These are phyloP conservation scores for Misopates orontium DNA, from an alignment of 257 asterid genomes.

Conservation along the genomic window DNA sequence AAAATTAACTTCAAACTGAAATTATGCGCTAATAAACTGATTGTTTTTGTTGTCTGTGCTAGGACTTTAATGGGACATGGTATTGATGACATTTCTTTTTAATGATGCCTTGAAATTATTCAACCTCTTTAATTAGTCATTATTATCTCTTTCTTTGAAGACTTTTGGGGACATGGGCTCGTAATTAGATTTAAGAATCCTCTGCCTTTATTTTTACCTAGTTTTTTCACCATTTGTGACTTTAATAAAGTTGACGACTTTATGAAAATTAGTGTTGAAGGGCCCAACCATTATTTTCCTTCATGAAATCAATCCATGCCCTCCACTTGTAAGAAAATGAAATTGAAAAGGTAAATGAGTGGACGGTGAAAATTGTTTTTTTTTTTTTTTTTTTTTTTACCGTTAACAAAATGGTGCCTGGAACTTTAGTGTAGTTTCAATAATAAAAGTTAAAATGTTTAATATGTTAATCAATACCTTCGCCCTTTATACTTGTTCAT, in stretches of 20 bases:
- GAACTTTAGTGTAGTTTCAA: neutral
- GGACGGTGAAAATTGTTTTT: neutral
- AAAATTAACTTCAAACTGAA: conserved; percentile 6
- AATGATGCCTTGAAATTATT: conserved; percentile 46
- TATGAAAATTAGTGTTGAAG: conserved; percentile 24
- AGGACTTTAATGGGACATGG: conserved; percentile 40
- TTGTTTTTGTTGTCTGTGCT: conserved; percentile 26
- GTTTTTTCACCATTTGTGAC: conserved; percentile 23
- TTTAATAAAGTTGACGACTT: conserved; percentile 41
- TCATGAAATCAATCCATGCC: neutral
- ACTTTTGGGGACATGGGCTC: conserved; percentile 65
- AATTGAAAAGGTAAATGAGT: neutral
- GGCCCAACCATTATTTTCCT: conserved; percentile 25
- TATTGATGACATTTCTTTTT: conserved; percentile 32
- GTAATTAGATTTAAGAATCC: conserved; percentile 39
- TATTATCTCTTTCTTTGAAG: conserved; percentile 38
- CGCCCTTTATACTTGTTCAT: too few relatives aligned
- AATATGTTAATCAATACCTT: too few relatives aligned
- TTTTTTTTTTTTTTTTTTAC: neutral
- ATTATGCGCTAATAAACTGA: conserved; percentile 24
- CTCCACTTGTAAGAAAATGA: neutral
- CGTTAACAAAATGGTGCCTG: too few relatives aligned
- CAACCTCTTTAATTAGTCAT: conserved; percentile 41
- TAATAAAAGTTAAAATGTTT: too few relatives aligned
- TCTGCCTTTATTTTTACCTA: conserved; percentile 27